A percentile compares a stretch with the other conserved stretches of the same genome.
These are phyloP conservation scores for Collybia sordida DNA, from an alignment of 768 basidiomycete species.

Conservation along the genomic window DNA sequence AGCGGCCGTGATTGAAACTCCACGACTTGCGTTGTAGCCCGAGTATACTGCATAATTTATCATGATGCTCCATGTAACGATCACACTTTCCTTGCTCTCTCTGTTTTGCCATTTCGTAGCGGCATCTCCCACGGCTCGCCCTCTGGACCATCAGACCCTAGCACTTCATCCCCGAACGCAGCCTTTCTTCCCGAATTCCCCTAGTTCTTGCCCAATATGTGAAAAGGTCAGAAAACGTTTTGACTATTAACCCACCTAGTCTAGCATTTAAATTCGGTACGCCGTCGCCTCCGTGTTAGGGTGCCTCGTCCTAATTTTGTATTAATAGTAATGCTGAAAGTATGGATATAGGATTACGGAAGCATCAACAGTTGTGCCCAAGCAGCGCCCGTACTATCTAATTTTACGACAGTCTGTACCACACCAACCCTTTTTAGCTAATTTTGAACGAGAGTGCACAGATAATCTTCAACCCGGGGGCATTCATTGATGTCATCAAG, in stretches of 20 bases:
- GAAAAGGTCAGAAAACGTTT: slow-evolving; percentile 32
- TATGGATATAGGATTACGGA: slow-evolving; percentile 38
- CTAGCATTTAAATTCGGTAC: background rate
- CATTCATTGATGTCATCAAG: slow-evolving; percentile 60
- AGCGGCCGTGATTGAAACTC: background rate
- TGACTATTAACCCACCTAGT: background rate
- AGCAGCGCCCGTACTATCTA: slow-evolving; percentile 56
- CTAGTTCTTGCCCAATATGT: slow-evolving; percentile 61
- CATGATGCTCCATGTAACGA: slow-evolving; percentile 22
- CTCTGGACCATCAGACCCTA: background rate
- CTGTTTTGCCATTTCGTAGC: slow-evolving; percentile 17
- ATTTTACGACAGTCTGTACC: slow-evolving; percentile 48
- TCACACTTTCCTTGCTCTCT: slow-evolving; percentile 18
- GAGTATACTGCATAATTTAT: background rate
- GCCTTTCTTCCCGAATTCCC: slow-evolving; percentile 52
- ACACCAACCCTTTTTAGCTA: background rate
- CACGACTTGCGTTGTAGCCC: background rate
- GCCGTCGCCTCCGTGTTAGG: background rate
- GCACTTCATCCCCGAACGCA: slow-evolving; percentile 24
- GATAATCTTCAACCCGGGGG: slow-evolving; percentile 65
- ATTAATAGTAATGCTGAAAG: background rate
- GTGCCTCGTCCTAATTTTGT: background rate
- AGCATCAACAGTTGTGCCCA: slow-evolving; percentile 57
- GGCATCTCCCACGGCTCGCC: slow-evolving; percentile 19
- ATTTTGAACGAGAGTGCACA: slow-evolving; percentile 18